Evolutionary conservation across 176 grass and related monocot species (phyloP), one percentile per base, ranked within the genome.

Genomic region (Zea luxurians): DNA sequence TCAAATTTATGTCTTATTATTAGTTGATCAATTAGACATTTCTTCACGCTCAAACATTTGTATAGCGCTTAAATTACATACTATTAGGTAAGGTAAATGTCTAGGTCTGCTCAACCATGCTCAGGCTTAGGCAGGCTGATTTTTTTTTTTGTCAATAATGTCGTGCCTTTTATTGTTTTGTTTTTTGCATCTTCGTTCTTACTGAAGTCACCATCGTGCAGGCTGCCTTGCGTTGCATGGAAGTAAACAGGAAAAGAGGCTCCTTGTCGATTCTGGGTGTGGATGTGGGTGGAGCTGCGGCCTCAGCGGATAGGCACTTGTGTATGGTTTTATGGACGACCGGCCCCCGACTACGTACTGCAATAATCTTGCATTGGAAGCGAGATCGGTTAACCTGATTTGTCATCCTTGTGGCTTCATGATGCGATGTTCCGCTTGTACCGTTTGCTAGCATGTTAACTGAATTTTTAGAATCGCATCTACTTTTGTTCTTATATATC

Each of bases 341-440:
- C 27, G 27, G 27, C 43, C 71, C 8, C 6, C 58, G 20, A 66
- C 82, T 85, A 61, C 73, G 27, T 27, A 27, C 38, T 85, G 73
- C 73, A 85, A 82, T 85, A 85, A 89, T 73, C 60, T 66, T 78
- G 78, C 61, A 47, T 76, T 71, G 43, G 83, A 89, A 85, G 83
- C 78, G 82, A 85, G 82, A 89, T 89, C 87, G 81, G 78, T 85
- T 73, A 78, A 82, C 49, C 87, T 78, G 83, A 73, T 89, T 78
- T 85, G 13, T 81, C 78, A 82, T 82, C 73, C 87, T 61, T 85
- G 13, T 89, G 87, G 82, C 61, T 73, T 79, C 83, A 82, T 85
- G 73, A 81, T 81, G 78, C 45, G 87, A 89, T 89, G 87, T 73
- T 67, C 73, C 78, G 82, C 79, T 78, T 89, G 68, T 73, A 85